A percentile compares a stretch with the other conserved stretches of the same genome.
Conservation (phyloP, 2,329 filamentous ascomycete species). For the Xylaria sp. region DNA sequence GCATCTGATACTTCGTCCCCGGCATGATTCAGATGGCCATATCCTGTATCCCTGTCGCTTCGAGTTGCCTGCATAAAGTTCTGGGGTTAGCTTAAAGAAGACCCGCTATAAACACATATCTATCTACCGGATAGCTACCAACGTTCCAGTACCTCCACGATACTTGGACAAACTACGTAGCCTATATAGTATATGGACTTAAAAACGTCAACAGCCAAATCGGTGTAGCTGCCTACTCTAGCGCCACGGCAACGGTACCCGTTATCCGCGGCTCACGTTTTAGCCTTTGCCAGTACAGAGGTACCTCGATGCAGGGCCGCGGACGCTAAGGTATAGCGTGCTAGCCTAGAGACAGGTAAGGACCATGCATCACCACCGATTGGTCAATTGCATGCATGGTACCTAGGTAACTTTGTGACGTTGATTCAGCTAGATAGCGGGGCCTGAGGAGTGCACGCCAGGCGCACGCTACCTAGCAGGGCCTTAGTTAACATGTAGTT, state of each 20-base stretch:
- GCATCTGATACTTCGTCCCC: neutral
- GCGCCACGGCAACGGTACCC: slow-evolving; percentile 33
- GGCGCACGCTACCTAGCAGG: neutral
- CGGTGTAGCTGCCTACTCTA: slow-evolving; percentile 32
- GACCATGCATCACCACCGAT: slow-evolving; percentile 7
- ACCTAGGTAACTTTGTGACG: neutral
- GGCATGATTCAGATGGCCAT: neutral
- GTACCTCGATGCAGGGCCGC: neutral
- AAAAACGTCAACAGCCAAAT: slow-evolving; percentile 26
- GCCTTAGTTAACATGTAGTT: no score
- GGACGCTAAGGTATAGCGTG: slow-evolving; percentile 14
- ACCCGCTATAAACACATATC: neutral
- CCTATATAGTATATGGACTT: no score
- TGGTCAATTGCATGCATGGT: slow-evolving; percentile 9
- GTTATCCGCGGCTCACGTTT: slow-evolving; percentile 24
- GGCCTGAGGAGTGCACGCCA: no score
- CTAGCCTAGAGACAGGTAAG: neutral
- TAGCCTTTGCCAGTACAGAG: neutral
- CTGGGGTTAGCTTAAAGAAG: neutral
- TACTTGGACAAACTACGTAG: slow-evolving; percentile 10
- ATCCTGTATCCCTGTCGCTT: slow-evolving; percentile 5
- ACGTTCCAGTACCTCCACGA: neutral
- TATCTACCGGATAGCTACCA: neutral
- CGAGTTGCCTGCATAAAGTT: neutral
- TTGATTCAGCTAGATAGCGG: neutral